phyloP scores from a whole-genome alignment of 192 early-diverging fungal genomes.

The Umbelopsis isabellina region DNA sequence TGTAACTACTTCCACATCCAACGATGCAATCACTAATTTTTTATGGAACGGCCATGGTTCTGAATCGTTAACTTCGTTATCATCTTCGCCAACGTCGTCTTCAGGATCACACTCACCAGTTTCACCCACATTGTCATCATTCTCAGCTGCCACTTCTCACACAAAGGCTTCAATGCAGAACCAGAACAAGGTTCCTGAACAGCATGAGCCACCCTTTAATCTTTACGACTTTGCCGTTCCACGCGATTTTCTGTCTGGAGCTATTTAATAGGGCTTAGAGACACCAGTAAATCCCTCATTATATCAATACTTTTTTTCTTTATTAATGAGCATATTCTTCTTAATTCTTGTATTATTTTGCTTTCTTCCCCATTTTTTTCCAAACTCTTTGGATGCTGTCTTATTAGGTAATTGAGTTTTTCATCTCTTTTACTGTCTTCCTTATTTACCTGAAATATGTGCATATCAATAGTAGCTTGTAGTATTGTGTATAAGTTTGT shows the following conservation, averaged over 20 bases:
- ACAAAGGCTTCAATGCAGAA: background rate
- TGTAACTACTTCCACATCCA: background rate
- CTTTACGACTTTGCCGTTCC: conserved; percentile 15
- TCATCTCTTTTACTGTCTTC: no score
- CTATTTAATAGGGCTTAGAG: background rate
- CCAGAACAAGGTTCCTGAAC: background rate
- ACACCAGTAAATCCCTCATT: background rate
- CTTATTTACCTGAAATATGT: no score
- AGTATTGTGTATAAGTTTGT: no score
- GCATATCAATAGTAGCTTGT: no score
- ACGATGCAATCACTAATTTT: conserved; percentile 8
- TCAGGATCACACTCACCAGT: conserved; percentile 11
- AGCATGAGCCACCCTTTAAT: conserved; percentile 5
- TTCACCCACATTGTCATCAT: background rate
- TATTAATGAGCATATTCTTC: background rate
- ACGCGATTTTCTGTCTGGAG: conserved; percentile 15
- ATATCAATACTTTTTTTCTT: background rate
- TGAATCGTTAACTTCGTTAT: conserved; percentile 3
- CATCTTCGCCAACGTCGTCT: conserved; percentile 5
- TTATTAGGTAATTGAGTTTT: no score
- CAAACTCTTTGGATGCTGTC: no score
- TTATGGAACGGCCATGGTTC: conserved; percentile 18
- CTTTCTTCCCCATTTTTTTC: no score
- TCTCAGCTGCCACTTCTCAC: background rate
- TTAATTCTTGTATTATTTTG: no score